Conservation (phyloP, 257 asterid genomes). For the Nicotiana attenuata region DNA sequence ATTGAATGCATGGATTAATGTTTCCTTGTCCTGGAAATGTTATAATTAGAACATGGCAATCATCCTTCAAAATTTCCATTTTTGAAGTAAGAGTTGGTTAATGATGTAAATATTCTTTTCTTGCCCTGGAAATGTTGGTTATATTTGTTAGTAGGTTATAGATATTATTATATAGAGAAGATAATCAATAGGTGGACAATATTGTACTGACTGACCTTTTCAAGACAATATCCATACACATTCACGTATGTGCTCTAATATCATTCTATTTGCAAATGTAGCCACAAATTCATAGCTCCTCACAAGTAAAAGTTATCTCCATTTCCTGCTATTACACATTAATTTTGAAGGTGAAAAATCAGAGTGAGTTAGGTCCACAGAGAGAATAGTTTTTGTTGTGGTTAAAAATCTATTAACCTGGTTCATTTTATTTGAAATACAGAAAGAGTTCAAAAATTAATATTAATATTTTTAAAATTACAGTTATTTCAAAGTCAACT, state of each 20-base stretch:
- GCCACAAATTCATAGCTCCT: neutral
- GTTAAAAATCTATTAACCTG: too few relatives aligned
- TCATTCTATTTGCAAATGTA: neutral
- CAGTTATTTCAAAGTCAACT: too few relatives aligned
- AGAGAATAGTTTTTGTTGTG: too few relatives aligned
- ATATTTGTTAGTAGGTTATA: neutral
- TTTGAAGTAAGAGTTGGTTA: neutral
- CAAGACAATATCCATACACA: neutral
- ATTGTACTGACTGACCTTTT: neutral
- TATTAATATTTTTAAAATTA: too few relatives aligned
- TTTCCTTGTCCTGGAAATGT: conserved; percentile 8
- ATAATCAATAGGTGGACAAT: neutral
- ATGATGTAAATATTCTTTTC: neutral
- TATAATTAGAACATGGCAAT: conserved; percentile 3
- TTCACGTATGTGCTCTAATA: neutral
- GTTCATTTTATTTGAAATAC: too few relatives aligned
- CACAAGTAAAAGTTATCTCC: neutral
- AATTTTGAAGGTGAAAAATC: too few relatives aligned
- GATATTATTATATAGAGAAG: neutral
- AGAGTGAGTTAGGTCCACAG: too few relatives aligned
- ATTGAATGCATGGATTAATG: conserved; percentile 1
- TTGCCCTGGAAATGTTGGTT: neutral
- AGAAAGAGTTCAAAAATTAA: too few relatives aligned
- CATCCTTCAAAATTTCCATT: neutral
- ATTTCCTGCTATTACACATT: too few relatives aligned